phyloP scores from a whole-genome alignment of 2,329 filamentous ascomycete genomes.

The Dactylonectria estremocensis region DNA sequence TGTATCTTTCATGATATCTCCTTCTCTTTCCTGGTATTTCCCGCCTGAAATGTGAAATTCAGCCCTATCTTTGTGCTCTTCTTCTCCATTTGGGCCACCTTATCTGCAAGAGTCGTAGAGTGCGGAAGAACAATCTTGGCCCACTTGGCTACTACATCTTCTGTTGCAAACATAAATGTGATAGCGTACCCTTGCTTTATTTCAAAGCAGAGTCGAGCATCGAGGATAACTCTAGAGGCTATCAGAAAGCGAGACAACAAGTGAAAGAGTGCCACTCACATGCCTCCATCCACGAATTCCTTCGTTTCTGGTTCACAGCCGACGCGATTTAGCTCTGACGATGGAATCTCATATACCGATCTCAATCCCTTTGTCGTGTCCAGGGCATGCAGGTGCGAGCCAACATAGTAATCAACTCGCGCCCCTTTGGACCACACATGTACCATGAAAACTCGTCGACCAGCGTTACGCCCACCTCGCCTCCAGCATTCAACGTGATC shows the following conservation, averaged over 20 bases:
- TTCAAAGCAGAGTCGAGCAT: slow-evolving; percentile 9
- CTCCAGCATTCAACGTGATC: slow-evolving; percentile 8
- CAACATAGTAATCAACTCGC: slow-evolving; percentile 5
- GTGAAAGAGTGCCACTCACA: not conserved
- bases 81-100: slow-evolving; percentile 8
- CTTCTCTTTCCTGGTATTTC: not conserved
- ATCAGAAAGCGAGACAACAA: not conserved
- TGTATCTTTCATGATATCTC: slow-evolving; percentile 7
- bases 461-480: not conserved
- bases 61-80: slow-evolving; percentile 11
- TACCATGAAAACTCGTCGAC: slow-evolving; percentile 10
- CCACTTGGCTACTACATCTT: slow-evolving; percentile 10
- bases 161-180: slow-evolving; percentile 8
- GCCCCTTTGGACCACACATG: slow-evolving; percentile 9
- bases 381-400: slow-evolving; percentile 10
- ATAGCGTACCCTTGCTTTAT: slow-evolving; percentile 11
- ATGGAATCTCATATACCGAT: not conserved
- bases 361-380: not conserved
- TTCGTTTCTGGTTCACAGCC: slow-evolving; percentile 6
- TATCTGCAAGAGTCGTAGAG: not conserved
- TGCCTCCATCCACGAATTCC: slow-evolving; percentile 3
- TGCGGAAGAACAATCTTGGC: slow-evolving; percentile 3
- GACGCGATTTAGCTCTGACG: not conserved
- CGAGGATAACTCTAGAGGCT: slow-evolving; percentile 8
- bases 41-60: slow-evolving; percentile 6